phyloP scores from a whole-genome alignment of 352 stramenopile species.

The Pythium vanterpoolii region DNA sequence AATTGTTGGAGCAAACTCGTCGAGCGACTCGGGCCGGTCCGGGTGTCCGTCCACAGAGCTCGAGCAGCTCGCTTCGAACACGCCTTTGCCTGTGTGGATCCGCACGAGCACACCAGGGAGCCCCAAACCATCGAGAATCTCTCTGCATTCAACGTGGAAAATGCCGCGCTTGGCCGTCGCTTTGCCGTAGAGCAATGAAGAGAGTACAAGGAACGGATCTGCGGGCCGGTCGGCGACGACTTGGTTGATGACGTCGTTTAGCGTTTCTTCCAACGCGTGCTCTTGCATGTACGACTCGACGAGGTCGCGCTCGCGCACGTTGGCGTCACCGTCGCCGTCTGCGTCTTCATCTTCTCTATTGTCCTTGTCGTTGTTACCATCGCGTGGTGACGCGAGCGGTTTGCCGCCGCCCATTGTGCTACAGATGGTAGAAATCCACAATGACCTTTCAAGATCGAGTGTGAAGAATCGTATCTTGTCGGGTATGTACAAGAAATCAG shows the following conservation, averaged over 20 bases:
- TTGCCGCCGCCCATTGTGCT: not conserved
- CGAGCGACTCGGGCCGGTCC: constrained; percentile 31
- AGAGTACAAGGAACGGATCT: constrained; percentile 73
- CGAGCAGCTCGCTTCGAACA: constrained; percentile 54
- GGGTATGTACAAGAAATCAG: not conserved
- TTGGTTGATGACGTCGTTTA: constrained; percentile 75
- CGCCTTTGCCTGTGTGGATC: constrained; percentile 64
- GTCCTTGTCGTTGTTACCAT: constrained; percentile 5
- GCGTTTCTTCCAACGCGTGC: constrained; percentile 57
- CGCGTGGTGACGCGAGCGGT: constrained; percentile 3
- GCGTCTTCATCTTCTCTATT: no score
- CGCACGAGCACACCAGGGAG: constrained; percentile 44
- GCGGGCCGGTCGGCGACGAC: constrained; percentile 57
- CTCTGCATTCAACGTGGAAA: constrained; percentile 55
- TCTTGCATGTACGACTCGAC: constrained; percentile 72
- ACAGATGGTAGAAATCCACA: not conserved
- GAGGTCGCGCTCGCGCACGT: constrained; percentile 60
- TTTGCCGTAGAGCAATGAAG: constrained; percentile 48
- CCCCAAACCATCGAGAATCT: constrained; percentile 43
- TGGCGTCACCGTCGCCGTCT: not conserved
- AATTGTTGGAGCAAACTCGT: constrained; percentile 26
- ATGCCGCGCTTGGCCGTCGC: constrained; percentile 66
- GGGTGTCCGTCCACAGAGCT: constrained; percentile 31
- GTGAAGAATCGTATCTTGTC: not conserved
- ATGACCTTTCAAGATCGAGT: constrained; percentile 12